Percentiles rank a stretch among this genome's conserved stretches.
Conservation (phyloP, 2,329 filamentous ascomycete genomes). For the Fusarium chlamydosporum region DNA sequence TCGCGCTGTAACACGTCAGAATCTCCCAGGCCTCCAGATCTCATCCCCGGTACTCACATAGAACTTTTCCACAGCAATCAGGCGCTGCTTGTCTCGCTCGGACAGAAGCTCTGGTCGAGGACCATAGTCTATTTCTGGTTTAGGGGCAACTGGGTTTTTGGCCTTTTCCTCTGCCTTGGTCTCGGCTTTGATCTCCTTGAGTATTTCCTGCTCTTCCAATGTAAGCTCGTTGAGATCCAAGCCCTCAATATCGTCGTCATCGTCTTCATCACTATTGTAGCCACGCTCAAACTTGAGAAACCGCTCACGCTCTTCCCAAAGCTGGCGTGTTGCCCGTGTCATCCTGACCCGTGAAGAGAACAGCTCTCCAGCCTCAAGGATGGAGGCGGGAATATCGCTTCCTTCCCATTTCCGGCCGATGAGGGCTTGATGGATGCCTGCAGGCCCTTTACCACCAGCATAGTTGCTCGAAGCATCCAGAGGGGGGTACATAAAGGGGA, state of each 20-base stretch:
- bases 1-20: slow-evolving; percentile 67
- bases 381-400: slow-evolving; percentile 93
- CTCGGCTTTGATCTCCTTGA: slow-evolving; percentile 58
- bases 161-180: slow-evolving; percentile 52
- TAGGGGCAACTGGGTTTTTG: slow-evolving; percentile 33
- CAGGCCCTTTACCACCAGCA: slow-evolving; percentile 88
- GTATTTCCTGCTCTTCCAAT: slow-evolving; percentile 58
- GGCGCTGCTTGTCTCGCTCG: slow-evolving; percentile 71
- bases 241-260: slow-evolving; percentile 63
- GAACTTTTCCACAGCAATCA: slow-evolving; percentile 83
- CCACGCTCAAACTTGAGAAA: slow-evolving; percentile 94
- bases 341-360: slow-evolving; percentile 93
- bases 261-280: slow-evolving; percentile 74
- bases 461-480: slow-evolving; percentile 90
- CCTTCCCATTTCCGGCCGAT: slow-evolving; percentile 92
- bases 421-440: slow-evolving; percentile 82
- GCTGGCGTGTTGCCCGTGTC: slow-evolving; percentile 89
- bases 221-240: slow-evolving; percentile 63
- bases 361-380: slow-evolving; percentile 92
- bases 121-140: slow-evolving; percentile 60
- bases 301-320: slow-evolving; percentile 93
- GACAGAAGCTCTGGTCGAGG: slow-evolving; percentile 64
- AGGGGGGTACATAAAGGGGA: slow-evolving; percentile 97
- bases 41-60: slow-evolving; percentile 74
- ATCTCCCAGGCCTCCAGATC: neutral